Evolutionary conservation across 2,329 filamentous ascomycete genomes (phyloP).

Genomic region (Colletotrichum truncatum): DNA sequence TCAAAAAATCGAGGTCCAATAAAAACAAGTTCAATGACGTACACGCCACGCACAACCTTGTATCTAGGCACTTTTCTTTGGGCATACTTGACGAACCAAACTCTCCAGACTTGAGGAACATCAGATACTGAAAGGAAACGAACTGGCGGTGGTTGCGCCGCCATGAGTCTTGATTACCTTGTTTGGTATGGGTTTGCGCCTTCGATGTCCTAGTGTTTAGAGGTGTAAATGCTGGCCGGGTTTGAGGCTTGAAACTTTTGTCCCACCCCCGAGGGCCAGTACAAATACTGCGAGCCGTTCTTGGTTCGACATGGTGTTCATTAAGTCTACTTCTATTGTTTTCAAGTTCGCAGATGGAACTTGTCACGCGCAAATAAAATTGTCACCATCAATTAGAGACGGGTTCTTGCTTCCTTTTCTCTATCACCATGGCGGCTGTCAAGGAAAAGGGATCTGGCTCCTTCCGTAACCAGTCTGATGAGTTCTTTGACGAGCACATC

Average conservation of each 20-base stretch:
- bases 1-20: background rate
- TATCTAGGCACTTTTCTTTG: background rate
- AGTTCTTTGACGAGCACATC: slow-evolving; percentile 30
- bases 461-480: background rate
- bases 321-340: background rate
- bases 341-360: background rate
- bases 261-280: background rate
- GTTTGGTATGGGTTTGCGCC: background rate
- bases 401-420: background rate
- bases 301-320: no score
- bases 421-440: background rate
- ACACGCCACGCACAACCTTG: slow-evolving; percentile 7
- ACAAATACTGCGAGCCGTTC: background rate
- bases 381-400: background rate
- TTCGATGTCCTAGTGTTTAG: background rate
- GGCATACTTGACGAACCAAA: background rate
- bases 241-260: background rate
- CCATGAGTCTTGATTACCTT: slow-evolving; percentile 21
- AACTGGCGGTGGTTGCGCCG: background rate
- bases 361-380: background rate
- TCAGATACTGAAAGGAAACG: background rate
- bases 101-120: background rate
- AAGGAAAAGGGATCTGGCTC: background rate
- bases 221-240: no score
- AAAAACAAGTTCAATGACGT: slow-evolving; percentile 2